Base-by-base conservation (phyloP, 352 stramenopile genomes). In the Globisporangium apiculatum region DNA sequence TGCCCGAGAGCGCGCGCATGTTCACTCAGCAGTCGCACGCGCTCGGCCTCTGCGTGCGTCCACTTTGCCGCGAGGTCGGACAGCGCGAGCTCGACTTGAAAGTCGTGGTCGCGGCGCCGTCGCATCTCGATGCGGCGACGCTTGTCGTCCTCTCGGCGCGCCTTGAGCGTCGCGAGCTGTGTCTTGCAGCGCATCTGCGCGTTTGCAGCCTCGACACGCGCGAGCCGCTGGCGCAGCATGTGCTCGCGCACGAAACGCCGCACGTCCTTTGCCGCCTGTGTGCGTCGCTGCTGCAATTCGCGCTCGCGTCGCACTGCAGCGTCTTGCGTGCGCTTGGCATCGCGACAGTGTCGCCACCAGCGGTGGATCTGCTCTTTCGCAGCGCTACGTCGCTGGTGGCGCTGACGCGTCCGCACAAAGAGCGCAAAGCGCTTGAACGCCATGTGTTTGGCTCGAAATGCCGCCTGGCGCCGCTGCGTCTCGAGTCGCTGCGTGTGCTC, bases 401-500 rank as follows among this genome's bases (percentile, higher is more conserved):
- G 63, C 40, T 62, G 58, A 4, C n/a, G 64, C 11, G 75, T 63
- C 1, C 57, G 35, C 2, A 65, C 60, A 49, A 77, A 88, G 50
- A 90, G 79, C 12, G 54, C 12, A 9, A 58, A 58, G 17, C 80
- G 77, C 51, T 72, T 55, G 61, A 86, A 90, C 17, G 64, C 55
- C 55, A 71, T 61, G 48, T 87, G 68, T 45, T 72, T 4, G 15
- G 54, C 18, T 45, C 67, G 62, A 57, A 86, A 90, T n/a, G 7
- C 38, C 53, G 17, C 49, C 66, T 71, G 49, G 0, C 55, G 49
- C 40, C 37, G 12, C 9, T 45, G 3, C 10, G 63, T 15, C 8
- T 43, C 9, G 7, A 45, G 38, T 12, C 56, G 60, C 10, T 61
- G 50, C 2, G 50, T 40, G 46, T 70, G 59, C 1, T 57, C 24